These are phyloP conservation scores for Capsella bursapastoris DNA, from an alignment of 345 rosid species.

Conservation along the genomic window DNA sequence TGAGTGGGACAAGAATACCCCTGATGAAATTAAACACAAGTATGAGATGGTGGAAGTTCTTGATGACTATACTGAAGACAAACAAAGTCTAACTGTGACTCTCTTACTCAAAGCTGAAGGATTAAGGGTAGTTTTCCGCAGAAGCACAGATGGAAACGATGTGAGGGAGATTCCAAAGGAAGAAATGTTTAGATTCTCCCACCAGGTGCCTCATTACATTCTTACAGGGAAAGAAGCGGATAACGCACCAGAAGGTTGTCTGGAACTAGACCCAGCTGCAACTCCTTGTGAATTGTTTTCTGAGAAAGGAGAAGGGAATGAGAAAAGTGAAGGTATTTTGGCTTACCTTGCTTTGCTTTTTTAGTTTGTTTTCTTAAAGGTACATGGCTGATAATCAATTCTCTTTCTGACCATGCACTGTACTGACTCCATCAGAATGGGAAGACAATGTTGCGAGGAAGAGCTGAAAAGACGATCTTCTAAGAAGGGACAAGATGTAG, in stretches of 20 bases:
- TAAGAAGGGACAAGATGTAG: slow-evolving; percentile 80
- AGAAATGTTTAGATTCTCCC: slow-evolving; percentile 95
- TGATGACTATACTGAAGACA: slow-evolving; percentile 66
- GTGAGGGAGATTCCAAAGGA: slow-evolving; percentile 58
- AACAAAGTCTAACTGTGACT: slow-evolving; percentile 55
- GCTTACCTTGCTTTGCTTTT: slow-evolving; percentile 9
- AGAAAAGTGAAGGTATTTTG: slow-evolving; percentile 62
- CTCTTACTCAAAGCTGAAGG: slow-evolving; percentile 80
- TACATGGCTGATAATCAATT: slow-evolving; percentile 9
- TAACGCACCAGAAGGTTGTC: slow-evolving; percentile 64
- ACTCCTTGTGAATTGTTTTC: slow-evolving; percentile 66
- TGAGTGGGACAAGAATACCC: slow-evolving; percentile 74
- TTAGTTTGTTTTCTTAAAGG: neutral
- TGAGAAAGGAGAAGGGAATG: slow-evolving; percentile 28
- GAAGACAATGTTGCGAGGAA: slow-evolving; percentile 96
- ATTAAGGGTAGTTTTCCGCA: slow-evolving; percentile 67
- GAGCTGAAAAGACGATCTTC: slow-evolving; percentile 86
- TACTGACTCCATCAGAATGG: slow-evolving; percentile 65
- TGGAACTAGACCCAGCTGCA: slow-evolving; percentile 97
- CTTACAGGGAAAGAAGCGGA: slow-evolving; percentile 82
- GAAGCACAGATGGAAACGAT: slow-evolving; percentile 51
- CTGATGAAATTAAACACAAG: slow-evolving; percentile 68
- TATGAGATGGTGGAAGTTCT: slow-evolving; percentile 95
- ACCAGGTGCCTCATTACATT: slow-evolving; percentile 78
- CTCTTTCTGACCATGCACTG: slow-evolving; percentile 20